Evolutionary conservation across 225 moss, liverwort and hornwort genomes (phyloP).

Genomic region (Pseudisothecium myosuroides): DNA sequence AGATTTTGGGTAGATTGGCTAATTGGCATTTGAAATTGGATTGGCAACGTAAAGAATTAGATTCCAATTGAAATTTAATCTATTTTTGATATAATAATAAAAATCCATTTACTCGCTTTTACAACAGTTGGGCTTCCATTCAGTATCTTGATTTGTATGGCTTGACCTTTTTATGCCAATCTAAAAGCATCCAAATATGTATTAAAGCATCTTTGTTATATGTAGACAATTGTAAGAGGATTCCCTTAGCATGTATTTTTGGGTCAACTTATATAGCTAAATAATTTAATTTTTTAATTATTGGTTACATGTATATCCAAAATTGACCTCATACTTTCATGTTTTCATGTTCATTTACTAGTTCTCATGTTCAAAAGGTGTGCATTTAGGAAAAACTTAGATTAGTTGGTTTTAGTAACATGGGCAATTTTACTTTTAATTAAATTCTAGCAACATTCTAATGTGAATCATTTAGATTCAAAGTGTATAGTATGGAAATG

Average conservation of each 20-base stretch:
- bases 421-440: not conserved
- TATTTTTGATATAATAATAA: not conserved
- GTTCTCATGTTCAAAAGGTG: not conserved
- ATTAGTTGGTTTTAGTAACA: not conserved
- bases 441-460: fast-evolving
- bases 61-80: not conserved
- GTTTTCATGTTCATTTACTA: not conserved
- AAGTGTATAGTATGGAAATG: not conserved
- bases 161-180: not conserved
- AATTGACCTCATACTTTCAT: not conserved
- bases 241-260: not conserved
- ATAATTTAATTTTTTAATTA: not conserved
- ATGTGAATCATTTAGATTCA: not conserved
- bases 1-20: not conserved
- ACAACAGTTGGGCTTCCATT: not conserved
- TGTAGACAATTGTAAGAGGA: not conserved
- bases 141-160: not conserved
- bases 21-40: not conserved
- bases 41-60: not conserved
- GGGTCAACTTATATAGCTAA: not conserved
- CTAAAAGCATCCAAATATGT: not conserved
- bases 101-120: not conserved
- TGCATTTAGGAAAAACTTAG: not conserved
- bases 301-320: not conserved
- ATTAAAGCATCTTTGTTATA: not conserved